Evolutionary conservation across 441 rosid genomes (phyloP), one percentile per base, ranked within the genome.

Genomic region (Croton setiger): DNA sequence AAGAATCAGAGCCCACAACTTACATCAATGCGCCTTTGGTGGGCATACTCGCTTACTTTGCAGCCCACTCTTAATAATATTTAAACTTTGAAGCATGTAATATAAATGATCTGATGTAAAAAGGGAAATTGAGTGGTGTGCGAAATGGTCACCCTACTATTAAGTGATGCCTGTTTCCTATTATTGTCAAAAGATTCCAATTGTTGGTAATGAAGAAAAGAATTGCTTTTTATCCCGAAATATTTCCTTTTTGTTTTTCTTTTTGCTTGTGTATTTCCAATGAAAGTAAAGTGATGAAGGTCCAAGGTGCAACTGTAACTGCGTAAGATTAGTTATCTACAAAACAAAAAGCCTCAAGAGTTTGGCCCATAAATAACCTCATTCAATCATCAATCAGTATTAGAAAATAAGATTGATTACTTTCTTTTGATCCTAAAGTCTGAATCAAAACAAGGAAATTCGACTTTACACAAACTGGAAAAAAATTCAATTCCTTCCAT

Each of bases 21-120:
- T 88, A 92, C 70, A 92, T 92, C 60, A 92, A 90, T 73, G 98
- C 98, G 59, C 95, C 98, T 5, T 85, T 90, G 61, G 98, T 92
- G 31, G 98, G 98, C 35, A 87, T 86, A 3, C 85, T 91, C 21
- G 92, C 93, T 11, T 91, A 74, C 72, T 87, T 93, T 78, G 83
- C 94, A 23, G 82, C 87, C 69, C 98, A 90, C 76, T 76, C 81
- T 69, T 85, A 68, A 80, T 48, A 3, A 27, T 17, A 48, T 15
- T 48, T 17, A 18, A 14, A 4, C 17, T 66, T 35, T 14, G 21
- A n/a, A 15, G 37, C 7, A 39, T 39, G 37, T 63, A 45, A 13
- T 43, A 8, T 21, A 8, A 2, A 12, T n/a, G 1, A 13, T n/a
- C 0, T 36, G 7, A 17, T 27, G 18, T 57, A 60, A 35, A 49